Base-by-base conservation (phyloP, 257 asterid genomes). In the Nicotiana undulata region DNA sequence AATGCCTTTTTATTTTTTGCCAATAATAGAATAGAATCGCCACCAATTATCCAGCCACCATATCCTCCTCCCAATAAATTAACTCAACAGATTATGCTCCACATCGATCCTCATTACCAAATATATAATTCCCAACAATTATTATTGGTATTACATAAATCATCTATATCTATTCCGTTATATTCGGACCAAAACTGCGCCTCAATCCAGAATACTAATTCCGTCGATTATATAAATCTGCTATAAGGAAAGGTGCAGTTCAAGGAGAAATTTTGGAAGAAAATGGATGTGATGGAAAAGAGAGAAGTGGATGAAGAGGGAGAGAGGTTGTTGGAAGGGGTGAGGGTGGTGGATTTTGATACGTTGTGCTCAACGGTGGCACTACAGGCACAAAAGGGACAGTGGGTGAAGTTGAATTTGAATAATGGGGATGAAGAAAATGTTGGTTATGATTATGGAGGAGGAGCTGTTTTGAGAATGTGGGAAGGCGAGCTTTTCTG, bases 401-500 rank as follows among this genome's bases (percentile, higher is more conserved):
- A 88, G 68, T 92, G 97, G 97, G 94, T 84, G 1, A 88, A 83
- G 65, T 80, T 90, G 63, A 88, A 90, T 80, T 84, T 44, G 12
- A 89, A 78, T 55, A 76, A 64, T 4, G 83, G 76, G 22, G 89
- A 85, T 51, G 89, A 85, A 8, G 90, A 77, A 16, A 26, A 77
- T 56, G 6, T 68, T 65, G 34, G 79, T 12, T 82, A 81, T 76
- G 82, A 44, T 64, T 63, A 81, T 82, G 82, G 86, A 26, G 98
- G 94, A 59, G 90, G 90, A 26, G 97, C 94, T 29, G 92, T 86
- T 66, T 86, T 92, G 51, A 89, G 99, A 88, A 91, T 95, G 99
- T 95, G 98, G 99, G 99, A 95, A 79, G 98, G 99, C 31, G 97
- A 90, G 83, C 90, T 95, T 72, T 76, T 95, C 37, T 77, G 88